Evolutionary conservation across 495 filamentous ascomycete species (phyloP), one percentile per base, ranked within the genome.

Genomic region (Aspergillus sparsus): DNA sequence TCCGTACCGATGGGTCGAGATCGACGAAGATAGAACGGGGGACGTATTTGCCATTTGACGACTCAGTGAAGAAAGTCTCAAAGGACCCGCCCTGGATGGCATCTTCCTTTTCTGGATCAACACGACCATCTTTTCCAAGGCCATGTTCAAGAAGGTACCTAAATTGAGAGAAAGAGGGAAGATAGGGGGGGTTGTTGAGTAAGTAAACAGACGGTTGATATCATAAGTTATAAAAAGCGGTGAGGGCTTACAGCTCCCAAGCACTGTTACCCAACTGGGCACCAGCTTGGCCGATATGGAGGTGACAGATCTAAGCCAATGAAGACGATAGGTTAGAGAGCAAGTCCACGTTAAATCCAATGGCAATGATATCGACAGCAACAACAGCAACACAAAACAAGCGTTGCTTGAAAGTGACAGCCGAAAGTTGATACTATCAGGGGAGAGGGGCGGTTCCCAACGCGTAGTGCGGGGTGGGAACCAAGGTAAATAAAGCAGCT

Each of bases 71-170:
- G 81, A 96, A 95, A 57, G 91, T 95, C 68, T 95, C 90, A 70
- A 83, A 91, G 18, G 90, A 91, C 66, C 88, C 90, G 32, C 78
- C 83, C 32, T 87, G 83, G 49, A 77, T 80, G 50, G 80, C 49
- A 18, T 88, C 87, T 62, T 86, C 83, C 31, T 76, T 72, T 8
- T 68, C 69, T 11, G 88, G 79, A 66, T 90, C 82, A 15, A 84
- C 78, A 42, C 80, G 84, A 58, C 92, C 92, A 76, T 96, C 90
- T 21, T 80, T 72, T 70, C 85, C 85, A 68, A 96, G 85, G 61
- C 91, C 92, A 73, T 96, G 92, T 81, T 96, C 92, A 41, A 96
- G 86, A 57, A 93, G 87, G 72, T 96, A 96, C 59, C 91, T 96
- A 50, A 36, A 49, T 62, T 34, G 55, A 51, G 34, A 6, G 36